Conservation (phyloP, 2,329 filamentous ascomycete species). For the Exserohilum turcica region DNA sequence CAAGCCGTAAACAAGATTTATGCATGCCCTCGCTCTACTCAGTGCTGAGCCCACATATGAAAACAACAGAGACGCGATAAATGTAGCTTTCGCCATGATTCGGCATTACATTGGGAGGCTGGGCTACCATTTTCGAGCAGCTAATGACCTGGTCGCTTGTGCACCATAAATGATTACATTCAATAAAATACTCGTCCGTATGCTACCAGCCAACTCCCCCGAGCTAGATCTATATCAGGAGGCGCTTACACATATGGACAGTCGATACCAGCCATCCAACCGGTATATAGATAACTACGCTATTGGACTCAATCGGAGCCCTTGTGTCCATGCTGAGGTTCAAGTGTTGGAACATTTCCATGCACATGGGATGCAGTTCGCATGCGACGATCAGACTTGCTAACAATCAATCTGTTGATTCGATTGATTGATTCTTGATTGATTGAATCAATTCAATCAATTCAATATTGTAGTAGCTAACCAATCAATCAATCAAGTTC, state of each 20-base stretch:
- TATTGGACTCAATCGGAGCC: conserved; percentile 30
- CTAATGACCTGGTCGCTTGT: conserved; percentile 48
- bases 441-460: not conserved
- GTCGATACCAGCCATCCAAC: conserved; percentile 25
- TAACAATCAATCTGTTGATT: not conserved
- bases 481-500: not conserved
- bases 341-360: conserved; percentile 56
- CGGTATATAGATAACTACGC: conserved; percentile 34
- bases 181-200: conserved; percentile 31
- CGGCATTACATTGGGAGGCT: conserved; percentile 55
- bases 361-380: conserved; percentile 40
- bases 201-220: conserved; percentile 30
- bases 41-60: conserved; percentile 13
- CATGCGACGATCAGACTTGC: conserved; percentile 40
- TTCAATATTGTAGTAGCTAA: too few species aligned
- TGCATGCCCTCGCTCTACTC: conserved; percentile 12
- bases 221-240: conserved; percentile 16
- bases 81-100: conserved; percentile 33
- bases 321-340: conserved; percentile 54
- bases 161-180: conserved; percentile 18
- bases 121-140: conserved; percentile 51
- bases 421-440: not conserved
- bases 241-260: conserved; percentile 36
- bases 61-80: conserved; percentile 13
- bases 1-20: conserved; percentile 13